Percentiles rank a stretch among this genome's conserved stretches.
These are phyloP conservation scores for Fusarium haematococcum DNA, from an alignment of 2,329 filamentous ascomycete genomes.

Conservation along the genomic window DNA sequence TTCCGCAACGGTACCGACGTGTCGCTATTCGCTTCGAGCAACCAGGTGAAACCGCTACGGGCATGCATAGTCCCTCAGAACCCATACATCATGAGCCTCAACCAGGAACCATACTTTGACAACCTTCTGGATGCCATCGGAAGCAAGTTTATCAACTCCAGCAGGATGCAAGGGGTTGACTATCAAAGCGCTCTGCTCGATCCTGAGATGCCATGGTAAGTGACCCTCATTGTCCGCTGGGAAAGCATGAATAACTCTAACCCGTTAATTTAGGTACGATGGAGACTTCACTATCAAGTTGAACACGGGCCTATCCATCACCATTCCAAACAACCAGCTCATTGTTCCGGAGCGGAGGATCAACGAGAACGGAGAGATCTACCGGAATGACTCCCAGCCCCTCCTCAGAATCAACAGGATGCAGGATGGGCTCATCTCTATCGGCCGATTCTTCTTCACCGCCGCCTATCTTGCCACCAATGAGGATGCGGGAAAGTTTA, in stretches of 20 bases:
- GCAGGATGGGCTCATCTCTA: not conserved
- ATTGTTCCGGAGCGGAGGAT: not conserved
- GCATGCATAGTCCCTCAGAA: slow-evolving; percentile 24
- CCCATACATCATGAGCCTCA: slow-evolving; percentile 19
- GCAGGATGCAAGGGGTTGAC: slow-evolving; percentile 3
- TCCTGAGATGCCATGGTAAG: not conserved
- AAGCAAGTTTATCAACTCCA: not conserved
- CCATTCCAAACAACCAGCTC: not conserved
- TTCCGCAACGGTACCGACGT: slow-evolving; percentile 19
- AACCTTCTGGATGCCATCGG: slow-evolving; percentile 6
- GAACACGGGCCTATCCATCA: not conserved
- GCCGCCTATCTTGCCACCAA: not conserved
- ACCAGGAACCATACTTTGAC: slow-evolving; percentile 3
- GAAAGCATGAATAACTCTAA: no score
- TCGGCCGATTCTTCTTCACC: not conserved
- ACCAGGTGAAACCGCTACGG: not conserved
- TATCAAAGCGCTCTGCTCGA: not conserved
- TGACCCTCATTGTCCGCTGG: no score
- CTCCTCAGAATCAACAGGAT: not conserved
- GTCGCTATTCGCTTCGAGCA: slow-evolving; percentile 14
- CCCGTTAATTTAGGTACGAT: no score
- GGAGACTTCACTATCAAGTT: not conserved
- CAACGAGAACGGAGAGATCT: not conserved
- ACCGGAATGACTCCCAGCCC: not conserved
- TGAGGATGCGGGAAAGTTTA: not conserved